Conservation (phyloP, 495 filamentous ascomycete species). For the Pyrenula aspistea region DNA sequence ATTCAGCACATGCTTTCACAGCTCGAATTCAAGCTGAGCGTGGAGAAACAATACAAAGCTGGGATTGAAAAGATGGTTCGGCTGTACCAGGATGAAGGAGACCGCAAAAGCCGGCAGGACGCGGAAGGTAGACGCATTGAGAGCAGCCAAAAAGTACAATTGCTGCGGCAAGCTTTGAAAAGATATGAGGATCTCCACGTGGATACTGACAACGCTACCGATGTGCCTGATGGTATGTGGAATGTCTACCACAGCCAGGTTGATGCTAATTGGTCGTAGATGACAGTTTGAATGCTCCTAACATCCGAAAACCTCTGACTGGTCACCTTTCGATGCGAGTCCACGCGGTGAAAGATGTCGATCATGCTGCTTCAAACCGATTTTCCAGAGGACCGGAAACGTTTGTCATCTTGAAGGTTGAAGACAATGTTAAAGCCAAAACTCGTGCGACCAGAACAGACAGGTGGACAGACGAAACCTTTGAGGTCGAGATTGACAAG, state of each 20-base stretch:
- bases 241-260: not conserved
- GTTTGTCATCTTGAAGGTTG: conserved; percentile 89
- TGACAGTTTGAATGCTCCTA: conserved; percentile 91
- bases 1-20: conserved; percentile 99
- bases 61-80: conserved; percentile 99
- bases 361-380: conserved; percentile 77
- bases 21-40: conserved; percentile 96
- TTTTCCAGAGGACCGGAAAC: conserved; percentile 90
- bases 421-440: conserved; percentile 78
- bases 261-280: conserved; percentile 39
- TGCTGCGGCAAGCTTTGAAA: conserved; percentile 90
- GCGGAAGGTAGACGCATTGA: conserved; percentile 81
- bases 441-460: conserved; percentile 83
- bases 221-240: conserved; percentile 69
- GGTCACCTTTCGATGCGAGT: conserved; percentile 80
- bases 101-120: conserved; percentile 86
- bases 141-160: conserved; percentile 94
- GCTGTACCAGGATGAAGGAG: conserved; percentile 95
- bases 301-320: conserved; percentile 83
- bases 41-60: conserved; percentile 98
- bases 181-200: conserved; percentile 97
- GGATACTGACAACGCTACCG: conserved; percentile 69
- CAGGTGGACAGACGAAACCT: conserved; percentile 80
- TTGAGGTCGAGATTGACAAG: conserved; percentile 89
- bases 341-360: conserved; percentile 82